Base-by-base conservation (phyloP, 1,284 basidiomycete genomes). In the Ceratobasidium sp. region DNA sequence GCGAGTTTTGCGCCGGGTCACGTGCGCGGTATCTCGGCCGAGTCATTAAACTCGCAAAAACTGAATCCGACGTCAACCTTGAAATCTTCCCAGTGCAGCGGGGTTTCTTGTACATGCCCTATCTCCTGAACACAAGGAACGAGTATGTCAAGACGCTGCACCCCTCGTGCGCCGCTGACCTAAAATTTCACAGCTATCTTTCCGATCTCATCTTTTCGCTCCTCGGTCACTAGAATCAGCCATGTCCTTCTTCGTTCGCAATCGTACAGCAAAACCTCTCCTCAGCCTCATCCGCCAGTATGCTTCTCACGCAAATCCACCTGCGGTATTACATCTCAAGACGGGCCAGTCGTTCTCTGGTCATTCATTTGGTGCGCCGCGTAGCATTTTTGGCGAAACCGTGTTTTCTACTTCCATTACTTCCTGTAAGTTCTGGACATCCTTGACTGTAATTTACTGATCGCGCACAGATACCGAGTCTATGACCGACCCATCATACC, bases 381-480 rank as follows among this genome's bases (percentile, higher is more conserved):
- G 85, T 76, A 95, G 92, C 76, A 88, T 90, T 70, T 99, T 87
- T 80, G 97, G 97, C 72, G 96, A 99, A 83, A 97, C 96, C 1
- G 96, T 99, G 32, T 99, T 99, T 81, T 96, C 94, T 27, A 99
- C 96, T 38, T 96, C 94, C 64, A 99, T 99, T 79, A 99, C 97
- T 6, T 97, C 94, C 67, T 99, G 93, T 93, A 73, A 74, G 90
- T 81, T 31, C 31, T 25, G 17, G 32, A 71, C 4, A 56, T 35
- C 32, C 15, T 31, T 53, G 22, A 17, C n/a, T 27, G 7, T 5
- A 22, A 57, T 20, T 17, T 31, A 32, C 25, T 43, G 43, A n/a
- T 45, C 3, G 17, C 13, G 35, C n/a, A 38, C 20, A 94, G 93
- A 99, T 80, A 98, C 96, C 68, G 97, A 99, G 81, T 98, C 95